phyloP scores from a whole-genome alignment of 768 basidiomycete genomes.

The Amanita pallidorosea region DNA sequence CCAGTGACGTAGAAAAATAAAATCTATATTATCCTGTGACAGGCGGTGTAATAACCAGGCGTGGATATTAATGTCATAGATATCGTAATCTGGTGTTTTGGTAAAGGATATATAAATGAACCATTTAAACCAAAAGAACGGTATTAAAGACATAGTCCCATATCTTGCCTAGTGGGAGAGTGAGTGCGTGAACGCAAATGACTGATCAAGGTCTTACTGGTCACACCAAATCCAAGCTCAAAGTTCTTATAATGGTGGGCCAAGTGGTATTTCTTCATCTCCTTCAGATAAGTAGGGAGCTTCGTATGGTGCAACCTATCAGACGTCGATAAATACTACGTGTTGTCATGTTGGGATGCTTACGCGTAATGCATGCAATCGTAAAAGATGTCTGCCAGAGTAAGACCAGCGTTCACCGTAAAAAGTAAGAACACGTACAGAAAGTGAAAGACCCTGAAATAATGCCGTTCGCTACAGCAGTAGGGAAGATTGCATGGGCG shows the following conservation, averaged over 20 bases:
- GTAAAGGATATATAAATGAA: background rate
- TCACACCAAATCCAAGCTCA: slow-evolving; percentile 95
- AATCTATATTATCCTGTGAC: too few relatives aligned
- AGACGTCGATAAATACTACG: slow-evolving; percentile 7
- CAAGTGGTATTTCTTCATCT: slow-evolving; percentile 96
- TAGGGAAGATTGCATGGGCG: slow-evolving; percentile 73
- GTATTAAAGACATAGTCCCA: slow-evolving; percentile 95
- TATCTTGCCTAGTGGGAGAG: slow-evolving; percentile 54
- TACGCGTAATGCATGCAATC: slow-evolving; percentile 91
- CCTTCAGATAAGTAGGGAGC: slow-evolving; percentile 75
- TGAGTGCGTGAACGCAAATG: background rate
- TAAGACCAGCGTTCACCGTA: background rate
- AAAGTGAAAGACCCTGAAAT: slow-evolving; percentile 77
- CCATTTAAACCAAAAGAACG: slow-evolving; percentile 45
- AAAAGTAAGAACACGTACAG: slow-evolving; percentile 34
- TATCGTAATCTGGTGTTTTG: background rate
- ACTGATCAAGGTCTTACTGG: slow-evolving; percentile 42
- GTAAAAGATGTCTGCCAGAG: slow-evolving; percentile 58
- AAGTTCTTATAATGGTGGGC: slow-evolving; percentile 99
- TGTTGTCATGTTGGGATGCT: slow-evolving; percentile 17
- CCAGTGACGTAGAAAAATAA: too few relatives aligned
- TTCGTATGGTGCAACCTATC: slow-evolving; percentile 73
- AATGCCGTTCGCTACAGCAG: slow-evolving; percentile 80
- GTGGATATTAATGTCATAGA: background rate
- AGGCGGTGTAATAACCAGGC: too few relatives aligned